Percentiles rank a stretch among this genome's conserved stretches.
Evolutionary conservation across 1,284 basidiomycete genomes (phyloP).

Genomic region (Cryptococcus hybrid): DNA sequence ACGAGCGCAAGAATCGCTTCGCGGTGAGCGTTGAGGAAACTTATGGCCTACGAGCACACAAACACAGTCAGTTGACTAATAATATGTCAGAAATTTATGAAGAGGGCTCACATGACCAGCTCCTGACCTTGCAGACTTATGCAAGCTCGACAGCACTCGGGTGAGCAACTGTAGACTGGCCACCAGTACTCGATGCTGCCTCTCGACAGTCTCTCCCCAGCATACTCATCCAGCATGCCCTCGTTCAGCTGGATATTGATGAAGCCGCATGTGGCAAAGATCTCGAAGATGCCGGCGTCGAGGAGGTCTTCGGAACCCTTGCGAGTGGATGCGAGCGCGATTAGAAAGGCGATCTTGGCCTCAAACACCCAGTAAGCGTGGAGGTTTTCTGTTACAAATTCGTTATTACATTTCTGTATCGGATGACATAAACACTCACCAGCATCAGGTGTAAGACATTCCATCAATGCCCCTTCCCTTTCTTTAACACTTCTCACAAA

Average conservation of each 20-base stretch:
- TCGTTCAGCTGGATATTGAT: slow-evolving; percentile 77
- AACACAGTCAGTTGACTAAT: neutral
- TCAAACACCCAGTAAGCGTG: slow-evolving; percentile 95
- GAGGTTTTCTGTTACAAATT: slow-evolving; percentile 64
- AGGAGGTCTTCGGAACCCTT: slow-evolving; percentile 81
- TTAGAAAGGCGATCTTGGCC: slow-evolving; percentile 84
- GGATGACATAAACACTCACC: slow-evolving; percentile 54
- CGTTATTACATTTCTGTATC: neutral
- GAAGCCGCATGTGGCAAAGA: slow-evolving; percentile 84
- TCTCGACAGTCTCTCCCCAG: slow-evolving; percentile 23
- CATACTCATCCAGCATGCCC: slow-evolving; percentile 60
- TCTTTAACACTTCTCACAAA: slow-evolving; percentile 84
- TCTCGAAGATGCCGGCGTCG: slow-evolving; percentile 72
- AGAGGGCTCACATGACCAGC: slow-evolving; percentile 29
- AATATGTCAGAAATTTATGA: neutral
- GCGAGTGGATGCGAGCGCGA: slow-evolving; percentile 75
- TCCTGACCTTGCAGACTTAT: slow-evolving; percentile 23
- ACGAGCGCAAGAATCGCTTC: slow-evolving; percentile 54
- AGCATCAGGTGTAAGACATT: slow-evolving; percentile 82
- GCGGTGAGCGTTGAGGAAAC: slow-evolving; percentile 55
- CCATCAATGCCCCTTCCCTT: slow-evolving; percentile 72
- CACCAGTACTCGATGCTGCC: slow-evolving; percentile 40
- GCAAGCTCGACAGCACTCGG: slow-evolving; percentile 31
- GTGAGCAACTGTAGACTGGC: slow-evolving; percentile 36
- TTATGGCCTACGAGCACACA: slow-evolving; percentile 41